Evolutionary conservation across 345 rosid genomes (phyloP), one percentile per base, ranked within the genome.

Genomic region (Citrus hindsii): DNA sequence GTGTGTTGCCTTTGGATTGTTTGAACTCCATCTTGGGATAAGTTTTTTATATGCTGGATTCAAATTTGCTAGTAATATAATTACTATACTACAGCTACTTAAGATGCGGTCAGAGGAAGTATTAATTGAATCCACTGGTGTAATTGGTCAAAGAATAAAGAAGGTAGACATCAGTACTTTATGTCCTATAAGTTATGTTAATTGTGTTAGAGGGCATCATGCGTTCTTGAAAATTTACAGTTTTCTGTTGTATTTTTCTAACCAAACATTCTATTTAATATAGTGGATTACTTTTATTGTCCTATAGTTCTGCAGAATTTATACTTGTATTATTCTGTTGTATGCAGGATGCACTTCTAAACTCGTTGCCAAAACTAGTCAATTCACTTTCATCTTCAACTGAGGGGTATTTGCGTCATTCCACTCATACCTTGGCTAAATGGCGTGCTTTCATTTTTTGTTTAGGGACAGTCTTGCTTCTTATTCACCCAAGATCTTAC

Each of bases 41-140:
- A 35, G 21, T 76, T 63, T 73, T 82, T 22, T 61, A 55, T 24
- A 28, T 19, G 58, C 66, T 68, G 4, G 67, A 56, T 35, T 75
- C 40, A 2, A 60, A 4, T 61, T 65, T 27, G 8, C 67, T 10
- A 65, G 10, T 77, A 59, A 70, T 64, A 22, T 79, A 32, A 64
- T 19, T 38, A 18, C 67, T 55, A 60, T 56, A 28, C 71, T 85
- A 76, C 84, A 94, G 97, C 82, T 89, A 38, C 97, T 96, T 64
- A 79, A 84, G 75, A 59, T 94, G 79, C 89, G 73, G 75, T 86
- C 86, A 14, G 92, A 85, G 67, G 95, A 91, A 76, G 96, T 96
- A 37, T 58, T 92, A 69, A 86, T 96, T 53, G 98, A 96, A 84
- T 96, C 98, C 74, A 96, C 98, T 16, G 99, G 98, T 71, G 97